Evolutionary conservation across 75 land plant species (phyloP), one percentile per base, ranked within the genome.

Genomic region (Sequoia sempervirens): DNA sequence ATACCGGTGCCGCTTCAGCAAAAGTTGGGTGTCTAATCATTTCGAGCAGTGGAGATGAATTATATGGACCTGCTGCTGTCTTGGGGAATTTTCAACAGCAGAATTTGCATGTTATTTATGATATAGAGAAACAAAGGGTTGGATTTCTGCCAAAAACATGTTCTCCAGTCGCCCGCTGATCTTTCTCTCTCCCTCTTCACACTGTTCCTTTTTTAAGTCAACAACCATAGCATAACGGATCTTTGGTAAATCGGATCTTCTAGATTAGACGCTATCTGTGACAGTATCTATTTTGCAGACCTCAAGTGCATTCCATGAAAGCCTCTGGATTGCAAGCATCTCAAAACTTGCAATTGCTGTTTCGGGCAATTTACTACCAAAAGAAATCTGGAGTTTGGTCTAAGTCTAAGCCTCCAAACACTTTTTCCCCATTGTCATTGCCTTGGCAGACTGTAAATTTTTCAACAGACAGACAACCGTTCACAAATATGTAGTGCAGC

Each of bases 31-130:
- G 82, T 13, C 15, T 81, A 1, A 54, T 81, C 56, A 50, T 81
- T 36, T 52, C 12, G 4, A 81, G 61, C 54, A 47, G 53, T 81
- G 82, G 54, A 28, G 61, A 81, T 28, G 82, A 81, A 34, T 18
- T 53, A 3, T 81, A 17, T 81, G 82, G 82, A 36, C 54, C 54
- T 32, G 64, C 41, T 81, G 82, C 82, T 34, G 18, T 81, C 13
- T 34, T 81, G 47, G 80, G 80, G 20, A 78, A 78, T 46, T 78
- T 45, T 43, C 80, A 78, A 43, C 80, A 78, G 50, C 80, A 78
- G 47, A 78, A 78, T 43, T 43, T 78, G 32, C 46, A 41, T 43
- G 46, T 78, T 41, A 10, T 78, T 23, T 78, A 78, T 78, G 80
- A 78, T 26, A 20, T 41, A 43, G 80, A 78, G n/a, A 78, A 43